A percentile compares a stretch with the other conserved stretches of the same genome.
phyloP scores from a whole-genome alignment of 441 rosid genomes.

The Populus hybrid region DNA sequence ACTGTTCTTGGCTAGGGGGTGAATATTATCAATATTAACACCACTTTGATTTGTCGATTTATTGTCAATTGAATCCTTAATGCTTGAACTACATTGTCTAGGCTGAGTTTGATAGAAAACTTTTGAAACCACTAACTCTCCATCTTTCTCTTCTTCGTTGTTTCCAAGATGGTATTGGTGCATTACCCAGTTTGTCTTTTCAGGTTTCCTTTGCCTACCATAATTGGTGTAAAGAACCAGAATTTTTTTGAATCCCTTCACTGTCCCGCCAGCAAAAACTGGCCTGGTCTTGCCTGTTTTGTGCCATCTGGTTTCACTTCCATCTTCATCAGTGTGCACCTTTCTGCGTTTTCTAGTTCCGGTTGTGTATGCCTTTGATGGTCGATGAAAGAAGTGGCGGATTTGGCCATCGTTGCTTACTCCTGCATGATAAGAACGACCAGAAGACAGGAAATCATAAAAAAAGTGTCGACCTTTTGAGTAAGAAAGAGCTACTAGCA shows the following conservation, averaged over 20 bases:
- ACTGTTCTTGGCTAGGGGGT: slow-evolving; percentile 14
- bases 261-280: slow-evolving; percentile 37
- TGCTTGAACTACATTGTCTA: slow-evolving; percentile 61
- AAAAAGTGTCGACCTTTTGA: neutral
- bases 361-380: slow-evolving; percentile 96
- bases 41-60: slow-evolving; percentile 20
- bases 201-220: slow-evolving; percentile 90
- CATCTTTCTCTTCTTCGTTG: slow-evolving; percentile 88
- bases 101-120: slow-evolving; percentile 98
- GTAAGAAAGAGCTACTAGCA: neutral
- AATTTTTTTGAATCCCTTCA: slow-evolving; percentile 86
- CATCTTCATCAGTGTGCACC: slow-evolving; percentile 75
- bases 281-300: slow-evolving; percentile 98
- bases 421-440: slow-evolving; percentile 40
- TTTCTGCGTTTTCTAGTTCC: slow-evolving; percentile 94
- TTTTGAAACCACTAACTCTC: slow-evolving; percentile 81
- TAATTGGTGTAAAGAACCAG: slow-evolving; percentile 93
- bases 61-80: slow-evolving; percentile 20
- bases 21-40: neutral
- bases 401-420: slow-evolving; percentile 89
- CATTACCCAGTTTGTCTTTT: slow-evolving; percentile 98
- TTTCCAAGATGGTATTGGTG: slow-evolving; percentile 93
- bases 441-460: neutral
- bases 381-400: slow-evolving; percentile 93
- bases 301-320: slow-evolving; percentile 96